Evolutionary conservation across 179 eudicot species (phyloP).

Genomic region (Sideroxylon spinosum): DNA sequence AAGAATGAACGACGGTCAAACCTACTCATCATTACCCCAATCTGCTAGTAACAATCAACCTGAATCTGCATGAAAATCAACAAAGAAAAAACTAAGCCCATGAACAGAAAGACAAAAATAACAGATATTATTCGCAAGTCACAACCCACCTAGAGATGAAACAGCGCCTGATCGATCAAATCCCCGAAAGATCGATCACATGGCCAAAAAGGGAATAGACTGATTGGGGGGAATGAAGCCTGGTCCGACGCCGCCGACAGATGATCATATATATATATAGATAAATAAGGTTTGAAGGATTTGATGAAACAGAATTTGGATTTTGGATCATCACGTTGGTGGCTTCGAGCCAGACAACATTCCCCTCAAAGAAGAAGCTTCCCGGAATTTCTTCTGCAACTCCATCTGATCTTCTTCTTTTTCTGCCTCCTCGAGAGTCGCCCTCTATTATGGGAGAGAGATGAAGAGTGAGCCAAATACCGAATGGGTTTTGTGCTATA

Average conservation of each 20-base stretch:
- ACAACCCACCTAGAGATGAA: neutral
- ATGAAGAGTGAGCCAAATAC: neutral
- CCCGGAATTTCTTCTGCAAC: neutral
- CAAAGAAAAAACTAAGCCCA: neutral
- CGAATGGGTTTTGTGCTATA: neutral
- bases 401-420: neutral
- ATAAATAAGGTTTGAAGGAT: neutral
- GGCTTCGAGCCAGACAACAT: constrained; percentile 16
- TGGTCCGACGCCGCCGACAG: constrained; percentile 47
- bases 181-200: neutral
- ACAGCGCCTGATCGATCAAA: neutral
- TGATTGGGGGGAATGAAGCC: constrained; percentile 87
- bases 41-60: constrained; percentile 11
- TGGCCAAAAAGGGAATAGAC: constrained; percentile 6
- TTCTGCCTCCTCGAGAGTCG: neutral
- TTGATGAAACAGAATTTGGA: neutral
- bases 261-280: neutral
- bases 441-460: neutral
- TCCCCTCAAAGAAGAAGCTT: constrained; percentile 19
- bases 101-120: neutral
- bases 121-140: neutral
- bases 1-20: constrained; percentile 17
- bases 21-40: constrained; percentile 23
- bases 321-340: constrained; percentile 3
- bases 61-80: constrained; percentile 10